Percentiles rank a stretch among this genome's conserved stretches.
Conservation (phyloP, 768 basidiomycete species). For the Basidioascus undulatus region DNA sequence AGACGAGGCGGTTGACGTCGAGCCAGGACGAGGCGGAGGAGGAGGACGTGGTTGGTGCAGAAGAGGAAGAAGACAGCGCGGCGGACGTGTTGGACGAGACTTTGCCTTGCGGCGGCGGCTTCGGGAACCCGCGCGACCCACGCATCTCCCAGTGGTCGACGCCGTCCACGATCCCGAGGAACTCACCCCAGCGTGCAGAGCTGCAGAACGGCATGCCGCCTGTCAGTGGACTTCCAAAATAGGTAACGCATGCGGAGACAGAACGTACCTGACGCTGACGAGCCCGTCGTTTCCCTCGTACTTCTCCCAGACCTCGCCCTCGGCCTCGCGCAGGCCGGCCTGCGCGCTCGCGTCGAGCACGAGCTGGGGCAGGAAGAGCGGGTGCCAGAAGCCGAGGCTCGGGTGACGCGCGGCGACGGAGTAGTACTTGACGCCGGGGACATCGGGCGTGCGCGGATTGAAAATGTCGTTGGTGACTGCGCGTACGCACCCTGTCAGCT, state of each 20-base stretch:
- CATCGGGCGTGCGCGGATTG: conserved; percentile 58
- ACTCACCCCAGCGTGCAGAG: conserved; percentile 92
- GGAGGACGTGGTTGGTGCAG: too few species aligned
- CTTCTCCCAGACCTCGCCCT: conserved; percentile 15
- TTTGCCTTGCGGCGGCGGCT: conserved; percentile 1
- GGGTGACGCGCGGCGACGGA: conserved; percentile 49
- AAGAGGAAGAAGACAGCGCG: not conserved
- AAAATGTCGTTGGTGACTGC: conserved; percentile 47
- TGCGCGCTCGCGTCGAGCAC: conserved; percentile 68
- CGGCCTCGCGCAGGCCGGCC: conserved; percentile 24
- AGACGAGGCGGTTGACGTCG: conserved; percentile 17
- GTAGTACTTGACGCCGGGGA: conserved; percentile 66
- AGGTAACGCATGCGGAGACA: too few species aligned
- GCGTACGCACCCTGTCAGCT: too few species aligned
- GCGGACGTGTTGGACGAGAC: not conserved
- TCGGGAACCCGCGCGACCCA: conserved; percentile 42
- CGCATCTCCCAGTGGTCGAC: conserved; percentile 94
- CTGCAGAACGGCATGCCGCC: too few species aligned
- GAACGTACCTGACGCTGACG: conserved; percentile 45
- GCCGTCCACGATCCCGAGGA: conserved; percentile 64
- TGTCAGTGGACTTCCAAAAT: too few species aligned
- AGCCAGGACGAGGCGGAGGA: conserved; percentile 10
- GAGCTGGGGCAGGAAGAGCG: conserved; percentile 88
- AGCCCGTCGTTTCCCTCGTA: conserved; percentile 56
- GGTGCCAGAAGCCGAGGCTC: conserved; percentile 44